These are phyloP conservation scores for Nakaseomyces uthaithaninus DNA, from an alignment of 1,139 yeast genomes.

Conservation along the genomic window DNA sequence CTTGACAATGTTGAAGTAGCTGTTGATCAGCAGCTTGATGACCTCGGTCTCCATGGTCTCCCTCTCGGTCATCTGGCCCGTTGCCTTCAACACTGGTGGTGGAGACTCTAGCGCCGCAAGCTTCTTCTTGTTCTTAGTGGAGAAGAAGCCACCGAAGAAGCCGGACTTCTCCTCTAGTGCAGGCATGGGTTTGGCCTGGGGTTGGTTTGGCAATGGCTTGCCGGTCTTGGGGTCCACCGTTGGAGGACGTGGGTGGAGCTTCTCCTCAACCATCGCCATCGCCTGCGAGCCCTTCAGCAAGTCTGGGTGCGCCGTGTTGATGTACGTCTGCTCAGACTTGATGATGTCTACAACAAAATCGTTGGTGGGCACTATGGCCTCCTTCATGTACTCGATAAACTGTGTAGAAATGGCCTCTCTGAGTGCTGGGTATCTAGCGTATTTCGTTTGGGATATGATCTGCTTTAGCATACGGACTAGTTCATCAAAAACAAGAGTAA, in stretches of 20 bases:
- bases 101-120: slow-evolving; percentile 96
- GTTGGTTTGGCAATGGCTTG: slow-evolving; percentile 50
- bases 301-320: slow-evolving; percentile 97
- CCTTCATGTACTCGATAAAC: slow-evolving; percentile 74
- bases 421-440: slow-evolving; percentile 80
- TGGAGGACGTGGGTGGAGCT: slow-evolving; percentile 76
- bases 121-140: slow-evolving; percentile 87
- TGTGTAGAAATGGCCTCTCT: slow-evolving; percentile 78
- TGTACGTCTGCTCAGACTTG: slow-evolving; percentile 80
- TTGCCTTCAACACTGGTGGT: slow-evolving; percentile 88
- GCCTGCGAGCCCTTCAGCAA: slow-evolving; percentile 92
- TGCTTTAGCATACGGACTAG: slow-evolving; percentile 83
- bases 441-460: slow-evolving; percentile 72
- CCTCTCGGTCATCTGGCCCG: slow-evolving; percentile 90
- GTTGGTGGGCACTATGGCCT: slow-evolving; percentile 75
- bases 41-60: slow-evolving; percentile 97
- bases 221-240: slow-evolving; percentile 92
- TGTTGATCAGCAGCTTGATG: slow-evolving; percentile 79
- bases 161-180: slow-evolving; percentile 45
- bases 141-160: slow-evolving; percentile 91
- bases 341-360: slow-evolving; percentile 78
- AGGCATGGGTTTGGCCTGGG: slow-evolving; percentile 23
- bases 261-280: slow-evolving; percentile 88
- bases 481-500: slow-evolving; percentile 86
- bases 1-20: slow-evolving; percentile 87